phyloP scores from a whole-genome alignment of 1,284 basidiomycete species.

The Vanrija sp. region DNA sequence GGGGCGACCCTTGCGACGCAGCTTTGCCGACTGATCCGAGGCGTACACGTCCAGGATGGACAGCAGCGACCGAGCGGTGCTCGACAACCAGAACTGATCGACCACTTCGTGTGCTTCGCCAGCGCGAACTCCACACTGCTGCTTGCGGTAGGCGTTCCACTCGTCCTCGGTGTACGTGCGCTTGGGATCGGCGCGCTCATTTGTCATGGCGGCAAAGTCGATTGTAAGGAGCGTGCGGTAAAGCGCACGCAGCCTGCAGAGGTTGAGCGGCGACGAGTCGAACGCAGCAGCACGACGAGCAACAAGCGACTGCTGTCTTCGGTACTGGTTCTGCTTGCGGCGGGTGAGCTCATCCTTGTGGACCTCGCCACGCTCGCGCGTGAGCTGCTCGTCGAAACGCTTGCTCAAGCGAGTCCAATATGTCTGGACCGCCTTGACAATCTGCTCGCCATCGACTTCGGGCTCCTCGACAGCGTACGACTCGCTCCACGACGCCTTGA shows the following conservation, averaged over 20 bases:
- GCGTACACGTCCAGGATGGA: constrained; percentile 36
- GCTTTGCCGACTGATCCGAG: constrained; percentile 24
- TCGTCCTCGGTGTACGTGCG: constrained; percentile 40
- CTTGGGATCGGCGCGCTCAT: constrained; percentile 38
- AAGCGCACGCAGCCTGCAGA: constrained; percentile 38
- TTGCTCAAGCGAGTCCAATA: constrained; percentile 43
- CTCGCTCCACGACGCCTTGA: constrained; percentile 26
- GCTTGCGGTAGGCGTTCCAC: constrained; percentile 42
- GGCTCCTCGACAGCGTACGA: constrained; percentile 20
- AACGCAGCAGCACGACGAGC: constrained; percentile 40
- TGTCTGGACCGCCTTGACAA: constrained; percentile 34
- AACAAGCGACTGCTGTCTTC: constrained; percentile 44
- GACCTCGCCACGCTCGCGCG: constrained; percentile 37
- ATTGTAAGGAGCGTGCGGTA: constrained; percentile 47
- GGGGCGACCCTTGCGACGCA: constrained; percentile 39
- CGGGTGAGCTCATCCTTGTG: constrained; percentile 44
- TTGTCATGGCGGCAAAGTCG: constrained; percentile 42
- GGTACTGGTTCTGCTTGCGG: constrained; percentile 44
- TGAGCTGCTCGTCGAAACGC: constrained; percentile 40
- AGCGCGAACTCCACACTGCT: constrained; percentile 23
- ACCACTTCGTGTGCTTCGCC: constrained; percentile 42
- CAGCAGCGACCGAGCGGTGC: constrained; percentile 30
- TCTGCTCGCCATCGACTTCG: constrained; percentile 32
- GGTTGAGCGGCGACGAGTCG: constrained; percentile 41
- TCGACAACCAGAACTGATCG: constrained; percentile 42